Conservation (phyloP, 208 protist species). For the Tritrichomonas foetus region DNA sequence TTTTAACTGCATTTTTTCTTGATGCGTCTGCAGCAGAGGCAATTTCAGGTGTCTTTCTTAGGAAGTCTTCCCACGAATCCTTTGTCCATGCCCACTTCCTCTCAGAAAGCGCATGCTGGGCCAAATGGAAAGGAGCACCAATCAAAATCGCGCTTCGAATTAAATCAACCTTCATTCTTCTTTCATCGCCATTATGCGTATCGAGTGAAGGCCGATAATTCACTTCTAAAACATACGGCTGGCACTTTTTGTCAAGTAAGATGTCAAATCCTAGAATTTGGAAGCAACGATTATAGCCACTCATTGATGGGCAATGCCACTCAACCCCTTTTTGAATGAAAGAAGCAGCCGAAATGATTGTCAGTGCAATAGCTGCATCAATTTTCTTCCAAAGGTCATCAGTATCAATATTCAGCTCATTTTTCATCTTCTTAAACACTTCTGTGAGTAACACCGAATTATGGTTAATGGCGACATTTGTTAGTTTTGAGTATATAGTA, state of each 20-base stretch:
- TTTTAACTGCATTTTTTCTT: neutral
- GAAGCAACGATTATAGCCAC: neutral
- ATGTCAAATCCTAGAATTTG: constrained; percentile 28
- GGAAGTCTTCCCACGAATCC: neutral
- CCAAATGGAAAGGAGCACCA: neutral
- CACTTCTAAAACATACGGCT: neutral
- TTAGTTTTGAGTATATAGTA: neutral
- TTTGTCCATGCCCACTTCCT: constrained; percentile 6
- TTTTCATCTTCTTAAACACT: too few species aligned
- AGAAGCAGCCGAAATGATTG: neutral
- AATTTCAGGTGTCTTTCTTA: neutral
- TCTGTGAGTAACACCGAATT: too few species aligned
- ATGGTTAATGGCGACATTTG: neutral
- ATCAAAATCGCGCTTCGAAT: neutral
- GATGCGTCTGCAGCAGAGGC: neutral
- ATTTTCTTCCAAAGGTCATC: neutral
- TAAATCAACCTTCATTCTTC: neutral
- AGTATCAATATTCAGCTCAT: neutral
- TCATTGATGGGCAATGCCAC: neutral
- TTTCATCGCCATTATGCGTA: neutral
- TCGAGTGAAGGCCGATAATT: constrained; percentile 20
- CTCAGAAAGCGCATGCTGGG: neutral
- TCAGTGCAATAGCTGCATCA: neutral
- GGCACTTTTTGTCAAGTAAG: neutral
- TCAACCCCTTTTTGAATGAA: neutral